A percentile compares a stretch with the other conserved stretches of the same genome.
phyloP scores from a whole-genome alignment of 306 rosid species.

The Calophaca sinica region DNA sequence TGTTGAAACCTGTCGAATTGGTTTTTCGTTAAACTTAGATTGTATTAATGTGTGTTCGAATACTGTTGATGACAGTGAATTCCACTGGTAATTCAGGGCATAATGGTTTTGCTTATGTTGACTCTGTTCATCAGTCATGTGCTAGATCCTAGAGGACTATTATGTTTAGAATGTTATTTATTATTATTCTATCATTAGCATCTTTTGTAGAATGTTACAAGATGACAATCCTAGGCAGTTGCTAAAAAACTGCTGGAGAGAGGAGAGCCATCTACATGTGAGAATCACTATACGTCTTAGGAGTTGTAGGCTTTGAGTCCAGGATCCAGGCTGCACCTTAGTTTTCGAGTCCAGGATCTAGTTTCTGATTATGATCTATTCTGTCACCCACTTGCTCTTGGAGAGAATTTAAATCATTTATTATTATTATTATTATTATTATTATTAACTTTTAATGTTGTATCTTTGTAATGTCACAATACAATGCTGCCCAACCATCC shows the following conservation, averaged over 20 bases:
- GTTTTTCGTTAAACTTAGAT: slow-evolving; percentile 11
- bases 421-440: not conserved
- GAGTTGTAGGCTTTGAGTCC: slow-evolving; percentile 36
- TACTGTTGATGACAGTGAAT: slow-evolving; percentile 33
- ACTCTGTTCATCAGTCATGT: not conserved
- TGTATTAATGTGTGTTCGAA: slow-evolving; percentile 1
- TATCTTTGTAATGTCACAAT: slow-evolving; percentile 13
- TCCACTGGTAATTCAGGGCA: slow-evolving; percentile 23
- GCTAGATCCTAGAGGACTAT: slow-evolving; percentile 9
- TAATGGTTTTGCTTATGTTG: slow-evolving; percentile 37
- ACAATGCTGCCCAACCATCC: not conserved
- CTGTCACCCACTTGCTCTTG: not conserved
- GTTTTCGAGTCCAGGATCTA: too few species aligned
- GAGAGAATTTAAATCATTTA: slow-evolving; percentile 15
- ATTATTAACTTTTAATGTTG: not conserved
- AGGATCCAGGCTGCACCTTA: not conserved
- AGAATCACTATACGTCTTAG: slow-evolving; percentile 10
- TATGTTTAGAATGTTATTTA: slow-evolving; percentile 4
- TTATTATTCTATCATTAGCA: slow-evolving; percentile 14
- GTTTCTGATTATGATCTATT: not conserved
- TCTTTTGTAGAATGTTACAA: slow-evolving; percentile 7
- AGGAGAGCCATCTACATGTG: slow-evolving; percentile 21
- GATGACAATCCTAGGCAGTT: not conserved
- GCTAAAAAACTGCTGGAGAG: slow-evolving; percentile 27
- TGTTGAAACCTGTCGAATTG: slow-evolving; percentile 21